Evolutionary conservation across 2,329 filamentous ascomycete genomes (phyloP), one percentile per base, ranked within the genome.

Genomic region (Aspergillus sp.): DNA sequence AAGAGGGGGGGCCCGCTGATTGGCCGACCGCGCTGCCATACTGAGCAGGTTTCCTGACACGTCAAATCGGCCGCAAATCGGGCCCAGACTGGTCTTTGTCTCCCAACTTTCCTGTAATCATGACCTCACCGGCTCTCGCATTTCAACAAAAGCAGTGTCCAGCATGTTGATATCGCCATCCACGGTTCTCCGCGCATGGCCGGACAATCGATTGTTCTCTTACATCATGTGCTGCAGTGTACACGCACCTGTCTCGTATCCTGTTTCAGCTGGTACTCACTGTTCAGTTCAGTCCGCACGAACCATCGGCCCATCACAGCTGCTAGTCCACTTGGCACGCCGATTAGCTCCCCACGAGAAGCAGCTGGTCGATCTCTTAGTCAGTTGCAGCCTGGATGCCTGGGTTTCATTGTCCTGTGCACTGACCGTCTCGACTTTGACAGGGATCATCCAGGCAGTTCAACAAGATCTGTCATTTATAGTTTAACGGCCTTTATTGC

Each of bases 61-160:
- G 54, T 56, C 54, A 56, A 56, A 56, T 50, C 25, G 31, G n/a
- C 11, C 35, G 44, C 25, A 35, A 44, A 15, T 53, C 37, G 41
- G 51, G 54, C 39, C 54, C 51, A 47, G 54, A 56, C 54, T 56
- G 54, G 47, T 35, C 54, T 25, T 3, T 27, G 40, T 12, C 39
- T 31, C 27, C 27, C 9, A 31, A 43, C 33, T 51, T 51, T 9
- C 35, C 33, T 25, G 43, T 45, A 48, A 55, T 55, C 45, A 49
- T 55, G 53, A 49, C 37, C 40, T 55, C 53, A 55, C 31, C 14
- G 9, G n/a, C 37, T n/a, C 21, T 3, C n/a, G 4, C 21, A 4
- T 8, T 31, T 31, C 27, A 31, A 31, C 27, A 31, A 31, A 3
- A 4, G 27, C 27, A 11, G 27, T 31, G 27, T 11, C 27, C 9